Evolutionary conservation across 2,329 filamentous ascomycete genomes (phyloP).

Genomic region (Penicillium sp.): DNA sequence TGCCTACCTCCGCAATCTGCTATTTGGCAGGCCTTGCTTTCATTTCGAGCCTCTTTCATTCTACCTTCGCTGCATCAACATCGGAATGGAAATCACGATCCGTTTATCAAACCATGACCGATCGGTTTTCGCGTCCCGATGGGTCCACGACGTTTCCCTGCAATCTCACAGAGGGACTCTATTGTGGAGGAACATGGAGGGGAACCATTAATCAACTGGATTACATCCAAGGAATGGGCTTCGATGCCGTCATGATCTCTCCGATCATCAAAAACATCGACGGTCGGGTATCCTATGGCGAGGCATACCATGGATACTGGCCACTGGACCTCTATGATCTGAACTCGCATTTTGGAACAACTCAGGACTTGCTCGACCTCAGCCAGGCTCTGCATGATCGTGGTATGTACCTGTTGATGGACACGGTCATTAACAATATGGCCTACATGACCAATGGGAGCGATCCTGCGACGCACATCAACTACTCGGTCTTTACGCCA

Average conservation of each 20-base stretch:
- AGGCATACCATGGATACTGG: slow-evolving; percentile 58
- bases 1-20: slow-evolving; percentile 6
- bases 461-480: slow-evolving; percentile 28
- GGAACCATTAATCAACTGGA: slow-evolving; percentile 54
- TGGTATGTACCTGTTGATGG: slow-evolving; percentile 50
- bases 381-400: slow-evolving; percentile 49
- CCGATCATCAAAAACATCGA: slow-evolving; percentile 48
- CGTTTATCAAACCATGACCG: slow-evolving; percentile 54
- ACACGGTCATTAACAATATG: slow-evolving; percentile 13
- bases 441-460: slow-evolving; percentile 34
- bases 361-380: slow-evolving; percentile 52
- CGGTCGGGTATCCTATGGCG: slow-evolving; percentile 44
- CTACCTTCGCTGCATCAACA: slow-evolving; percentile 30
- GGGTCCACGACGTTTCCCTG: slow-evolving; percentile 39
- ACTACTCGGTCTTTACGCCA: slow-evolving; percentile 32
- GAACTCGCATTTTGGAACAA: slow-evolving; percentile 55
- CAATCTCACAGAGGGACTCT: slow-evolving; percentile 38
- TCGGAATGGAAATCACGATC: slow-evolving; percentile 47
- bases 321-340: slow-evolving; percentile 52
- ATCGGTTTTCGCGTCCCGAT: slow-evolving; percentile 51
- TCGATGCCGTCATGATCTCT: slow-evolving; percentile 53
- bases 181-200: slow-evolving; percentile 58
- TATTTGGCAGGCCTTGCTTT: slow-evolving; percentile 6
- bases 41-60: slow-evolving; percentile 12
- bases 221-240: slow-evolving; percentile 56